Percentiles rank a stretch among this genome's conserved stretches.
Evolutionary conservation across 257 asterid genomes (phyloP).

Genomic region (Galeopsis tetrahit): DNA sequence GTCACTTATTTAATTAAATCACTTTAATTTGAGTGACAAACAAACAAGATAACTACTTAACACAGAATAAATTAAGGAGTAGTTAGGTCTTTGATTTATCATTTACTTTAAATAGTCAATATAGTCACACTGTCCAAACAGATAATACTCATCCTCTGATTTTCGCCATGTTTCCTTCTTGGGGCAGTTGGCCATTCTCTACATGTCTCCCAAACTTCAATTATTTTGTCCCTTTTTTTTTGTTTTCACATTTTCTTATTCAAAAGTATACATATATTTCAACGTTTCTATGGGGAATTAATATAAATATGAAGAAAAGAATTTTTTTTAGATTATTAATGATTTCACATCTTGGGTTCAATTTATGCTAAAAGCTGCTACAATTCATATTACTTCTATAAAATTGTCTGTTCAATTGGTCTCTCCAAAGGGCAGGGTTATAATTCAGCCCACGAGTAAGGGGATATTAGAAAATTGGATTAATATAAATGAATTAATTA

Average conservation of each 20-base stretch:
- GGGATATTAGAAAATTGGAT: no score
- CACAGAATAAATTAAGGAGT: constrained; percentile 45
- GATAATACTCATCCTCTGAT: constrained; percentile 25
- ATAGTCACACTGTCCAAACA: constrained; percentile 46
- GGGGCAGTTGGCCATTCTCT: constrained; percentile 48
- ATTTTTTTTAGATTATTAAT: no score
- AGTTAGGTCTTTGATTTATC: constrained; percentile 37
- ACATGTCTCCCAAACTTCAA: constrained; percentile 26
- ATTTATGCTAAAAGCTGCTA: no score
- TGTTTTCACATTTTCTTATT: not conserved
- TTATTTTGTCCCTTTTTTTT: constrained; percentile 18
- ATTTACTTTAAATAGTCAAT: constrained; percentile 20
- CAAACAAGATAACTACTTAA: constrained; percentile 15
- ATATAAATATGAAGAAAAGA: no score
- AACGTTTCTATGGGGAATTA: not conserved
- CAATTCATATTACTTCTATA: no score
- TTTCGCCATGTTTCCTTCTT: constrained; percentile 36
- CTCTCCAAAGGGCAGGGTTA: no score
- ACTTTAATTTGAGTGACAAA: constrained; percentile 6
- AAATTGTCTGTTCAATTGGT: no score
- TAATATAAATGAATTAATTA: no score
- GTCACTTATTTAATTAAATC: constrained; percentile 23
- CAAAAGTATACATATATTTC: not conserved
- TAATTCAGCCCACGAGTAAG: no score
- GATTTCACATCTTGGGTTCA: no score